Evolutionary conservation across 805 yeast species (phyloP), one percentile per base, ranked within the genome.

Genomic region (Cyberlindnera maritima): DNA sequence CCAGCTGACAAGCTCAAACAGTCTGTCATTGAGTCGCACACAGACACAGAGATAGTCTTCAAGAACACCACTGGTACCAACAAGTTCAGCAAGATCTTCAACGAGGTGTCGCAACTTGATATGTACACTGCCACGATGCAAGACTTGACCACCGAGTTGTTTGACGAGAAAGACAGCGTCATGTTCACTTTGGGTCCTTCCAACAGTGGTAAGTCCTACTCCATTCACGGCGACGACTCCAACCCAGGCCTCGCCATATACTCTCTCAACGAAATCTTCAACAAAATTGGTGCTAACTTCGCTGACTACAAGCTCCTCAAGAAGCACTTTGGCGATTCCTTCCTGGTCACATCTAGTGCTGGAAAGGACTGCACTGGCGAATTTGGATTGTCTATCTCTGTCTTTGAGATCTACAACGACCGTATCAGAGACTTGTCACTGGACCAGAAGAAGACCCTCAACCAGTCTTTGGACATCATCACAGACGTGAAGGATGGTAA

Each of bases 361-460:
- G 23, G 44, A 28, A 33, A 55, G 50, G 46, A 58, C 47, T 11
- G 34, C 17, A 19, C 36, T 12, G 63, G 61, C 15, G 56, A 49
- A 20, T 50, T 57, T 52, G 79, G 74, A 0, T 60, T 78, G 18
- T 71, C 78, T 2, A 21, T 79, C n/a, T 74, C 81, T 4, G 72
- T 77, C 66, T 75, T 75, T 58, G 83, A 79, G 55, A 65, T 79
- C 19, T 72, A 75, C 52, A 76, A 76, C 52, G 81, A 78, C 52
- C 57, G 68, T 19, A 64, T 71, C 18, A 63, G 65, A 39, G 78
- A 74, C 54, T 53, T 74, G 26, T 55, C 72, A 8, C 41, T 61
- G 31, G 68, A 62, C 43, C 46, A 49, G 17, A 53, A 53, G 25
- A 57, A 58, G 40, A 49, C 59, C 2, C 41, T 52, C 11, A 63